Evolutionary conservation across 331 rosid species (phyloP), one percentile per base, ranked within the genome.

Genomic region (Dryas integrifolia): DNA sequence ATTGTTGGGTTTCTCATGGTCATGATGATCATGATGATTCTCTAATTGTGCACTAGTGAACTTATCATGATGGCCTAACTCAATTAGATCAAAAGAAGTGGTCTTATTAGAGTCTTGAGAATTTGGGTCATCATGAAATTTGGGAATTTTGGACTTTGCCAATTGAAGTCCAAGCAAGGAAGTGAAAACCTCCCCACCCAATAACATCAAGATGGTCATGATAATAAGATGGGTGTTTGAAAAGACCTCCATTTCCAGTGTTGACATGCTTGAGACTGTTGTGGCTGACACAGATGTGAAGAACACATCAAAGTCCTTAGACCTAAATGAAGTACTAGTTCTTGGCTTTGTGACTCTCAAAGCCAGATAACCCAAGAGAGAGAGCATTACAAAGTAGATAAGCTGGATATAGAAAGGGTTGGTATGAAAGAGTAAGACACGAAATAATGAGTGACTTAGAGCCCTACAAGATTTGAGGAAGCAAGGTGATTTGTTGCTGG

Each of bases 201-300:
- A 3, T 0, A 90, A 72, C 96, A 92, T 92, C 70, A 88, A 83
- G 58, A 87, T 41, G 51, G 89, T 87, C 10, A 90, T 44, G 49
- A 92, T 79, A 67, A 86, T 15, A 55, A 90, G 97, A 50, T 92
- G 96, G 15, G 73, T 65, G 49, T 88, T 79, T 45, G 96, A 87
- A 72, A 90, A 87, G 43, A 48, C 66, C 81, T 90, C 90, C 91
- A 88, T 92, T 80, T 92, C 96, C 0, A 88, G 38, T 0, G 83
- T 72, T 0, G 86, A 79, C 91, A 90, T 82, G 87, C 98, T 92
- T 12, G 92, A 88, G 24, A 86, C 84, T 0, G 96, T 88, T 58
- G 84, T 45, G 11, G 92, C 80, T 9, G 98, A 92, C 62, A 90
- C 97, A 0, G 92, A 81, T 3, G 92, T 92, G 86, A 76, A 92